Percentiles rank a stretch among this genome's conserved stretches.
These are phyloP conservation scores for Trichoderma asperelloides DNA, from an alignment of 495 filamentous ascomycete species.

Conservation along the genomic window DNA sequence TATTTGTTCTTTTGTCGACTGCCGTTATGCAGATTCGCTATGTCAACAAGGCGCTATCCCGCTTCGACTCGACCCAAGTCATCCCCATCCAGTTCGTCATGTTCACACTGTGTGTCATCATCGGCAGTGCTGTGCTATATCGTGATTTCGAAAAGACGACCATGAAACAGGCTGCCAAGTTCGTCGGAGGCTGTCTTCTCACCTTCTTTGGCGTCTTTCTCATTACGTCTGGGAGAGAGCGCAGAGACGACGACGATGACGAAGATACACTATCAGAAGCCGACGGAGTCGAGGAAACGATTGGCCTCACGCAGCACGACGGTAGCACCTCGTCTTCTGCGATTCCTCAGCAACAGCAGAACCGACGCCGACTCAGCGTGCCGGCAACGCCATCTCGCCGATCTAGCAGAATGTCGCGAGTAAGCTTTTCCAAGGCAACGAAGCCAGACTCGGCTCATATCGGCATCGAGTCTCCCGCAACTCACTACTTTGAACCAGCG, in stretches of 20 bases:
- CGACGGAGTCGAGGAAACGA: slow-evolving; percentile 45
- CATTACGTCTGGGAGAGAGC: slow-evolving; percentile 64
- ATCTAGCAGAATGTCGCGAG: slow-evolving; percentile 28
- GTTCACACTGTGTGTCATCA: slow-evolving; percentile 91
- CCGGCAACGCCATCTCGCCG: slow-evolving; percentile 23
- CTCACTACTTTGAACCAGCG: neutral
- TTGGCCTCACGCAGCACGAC: slow-evolving; percentile 23
- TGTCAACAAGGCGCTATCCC: slow-evolving; percentile 86
- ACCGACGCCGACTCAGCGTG: slow-evolving; percentile 13
- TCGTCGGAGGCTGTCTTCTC: slow-evolving; percentile 77
- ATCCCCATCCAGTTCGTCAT: slow-evolving; percentile 96
- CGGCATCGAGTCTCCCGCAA: slow-evolving; percentile 10
- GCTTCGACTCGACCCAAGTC: slow-evolving; percentile 94
- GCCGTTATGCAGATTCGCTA: slow-evolving; percentile 94
- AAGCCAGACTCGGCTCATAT: slow-evolving; percentile 13
- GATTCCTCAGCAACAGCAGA: slow-evolving; percentile 4
- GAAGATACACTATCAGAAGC: slow-evolving; percentile 45
- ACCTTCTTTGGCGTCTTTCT: slow-evolving; percentile 93
- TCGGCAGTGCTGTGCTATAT: slow-evolving; percentile 87
- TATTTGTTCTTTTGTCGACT: slow-evolving; percentile 66
- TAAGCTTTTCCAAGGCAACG: slow-evolving; percentile 23
- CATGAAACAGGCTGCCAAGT: slow-evolving; percentile 61
- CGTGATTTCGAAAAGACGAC: slow-evolving; percentile 83
- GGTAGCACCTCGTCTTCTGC: neutral
- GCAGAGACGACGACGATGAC: slow-evolving; percentile 28